A percentile compares a stretch with the other conserved stretches of the same genome.
Evolutionary conservation across 2,329 filamentous ascomycete genomes (phyloP).

Genomic region (Arthrinium phaeospermum): DNA sequence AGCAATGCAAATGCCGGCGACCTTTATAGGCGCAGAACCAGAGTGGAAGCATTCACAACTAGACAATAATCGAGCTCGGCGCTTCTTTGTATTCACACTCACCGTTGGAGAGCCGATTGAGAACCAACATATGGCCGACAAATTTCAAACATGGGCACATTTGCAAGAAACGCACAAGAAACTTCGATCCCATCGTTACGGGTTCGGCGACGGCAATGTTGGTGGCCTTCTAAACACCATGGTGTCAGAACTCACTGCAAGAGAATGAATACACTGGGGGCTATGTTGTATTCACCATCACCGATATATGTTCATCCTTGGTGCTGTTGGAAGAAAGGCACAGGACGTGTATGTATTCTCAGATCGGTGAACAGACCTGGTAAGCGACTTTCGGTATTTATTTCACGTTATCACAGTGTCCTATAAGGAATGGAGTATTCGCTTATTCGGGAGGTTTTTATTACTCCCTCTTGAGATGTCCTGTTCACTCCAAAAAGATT

Average conservation of each 20-base stretch:
- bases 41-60: not conserved
- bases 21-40: not conserved
- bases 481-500: too few species aligned
- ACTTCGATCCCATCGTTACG: not conserved
- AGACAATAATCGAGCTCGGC: not conserved
- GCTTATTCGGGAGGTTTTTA: too few species aligned
- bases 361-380: too few species aligned
- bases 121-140: too few species aligned
- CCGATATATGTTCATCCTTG: not conserved
- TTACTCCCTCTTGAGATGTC: too few species aligned
- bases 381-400: not conserved
- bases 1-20: not conserved
- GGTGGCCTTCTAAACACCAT: not conserved
- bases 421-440: too few species aligned
- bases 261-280: not conserved
- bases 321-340: not conserved
- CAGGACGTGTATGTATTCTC: not conserved
- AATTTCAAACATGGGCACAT: not conserved
- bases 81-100: not conserved
- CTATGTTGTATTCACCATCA: not conserved
- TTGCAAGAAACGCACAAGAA: not conserved
- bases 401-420: too few species aligned
- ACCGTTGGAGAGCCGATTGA: not conserved
- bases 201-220: not conserved
- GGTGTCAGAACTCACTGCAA: not conserved